phyloP scores from a whole-genome alignment of 257 asterid species.

The Fraxinus cuspidata region DNA sequence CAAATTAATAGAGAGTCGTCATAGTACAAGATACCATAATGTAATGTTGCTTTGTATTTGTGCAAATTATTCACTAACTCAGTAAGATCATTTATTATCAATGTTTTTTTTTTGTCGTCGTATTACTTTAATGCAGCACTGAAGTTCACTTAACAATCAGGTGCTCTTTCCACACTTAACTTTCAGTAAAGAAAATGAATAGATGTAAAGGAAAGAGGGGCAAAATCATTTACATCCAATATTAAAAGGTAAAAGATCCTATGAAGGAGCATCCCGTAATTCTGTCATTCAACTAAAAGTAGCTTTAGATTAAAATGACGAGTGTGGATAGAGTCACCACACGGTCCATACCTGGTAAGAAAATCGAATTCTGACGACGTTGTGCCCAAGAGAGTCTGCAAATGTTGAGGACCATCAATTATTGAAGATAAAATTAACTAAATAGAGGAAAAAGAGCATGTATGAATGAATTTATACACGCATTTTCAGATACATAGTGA shows the following conservation, averaged over 20 bases:
- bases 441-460: not conserved
- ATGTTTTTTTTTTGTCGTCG: not conserved
- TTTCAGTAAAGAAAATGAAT: not conserved
- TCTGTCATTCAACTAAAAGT: not conserved
- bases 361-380: conserved; percentile 47
- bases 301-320: not conserved
- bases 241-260: not conserved
- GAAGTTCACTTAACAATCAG: not conserved
- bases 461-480: not conserved
- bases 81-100: not conserved
- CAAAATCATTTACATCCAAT: not conserved
- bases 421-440: not conserved
- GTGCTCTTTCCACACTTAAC: not conserved
- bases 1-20: not conserved
- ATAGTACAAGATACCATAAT: not conserved
- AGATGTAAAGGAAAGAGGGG: not conserved
- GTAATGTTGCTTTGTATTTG: not conserved
- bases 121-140: not conserved
- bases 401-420: conserved; percentile 9
- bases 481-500: not conserved
- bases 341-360: conserved; percentile 62
- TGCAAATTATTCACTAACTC: not conserved
- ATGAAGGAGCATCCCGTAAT: not conserved
- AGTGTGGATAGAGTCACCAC: not conserved
- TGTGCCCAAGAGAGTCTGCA: conserved; percentile 77